Evolutionary conservation across 768 basidiomycete species (phyloP), one percentile per base, ranked within the genome.

Genomic region (Lanmaoa rubissima): DNA sequence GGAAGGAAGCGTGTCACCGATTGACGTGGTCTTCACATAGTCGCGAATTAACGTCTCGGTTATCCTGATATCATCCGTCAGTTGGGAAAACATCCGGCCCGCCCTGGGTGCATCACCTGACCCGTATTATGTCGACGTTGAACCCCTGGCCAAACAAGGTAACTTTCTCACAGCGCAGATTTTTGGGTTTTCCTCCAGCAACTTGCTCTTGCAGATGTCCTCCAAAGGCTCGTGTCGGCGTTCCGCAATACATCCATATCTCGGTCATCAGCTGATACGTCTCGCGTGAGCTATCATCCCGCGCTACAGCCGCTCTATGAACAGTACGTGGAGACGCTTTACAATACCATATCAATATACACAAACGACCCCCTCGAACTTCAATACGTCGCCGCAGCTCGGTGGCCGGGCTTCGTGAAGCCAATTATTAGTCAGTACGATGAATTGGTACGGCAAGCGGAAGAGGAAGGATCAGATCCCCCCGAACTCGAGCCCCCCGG

Each of bases 371-470:
- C 84, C 1, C 68, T 82, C 48, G 91, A 93, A 65, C 76, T 93
- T 1, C 79, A 81, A 42, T 93, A 92, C 64, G 80, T 93, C 31
- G 83, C 87, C 3, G 84, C 87, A 0, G 87, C 91, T 7, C 79
- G 85, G 21, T 93, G 92, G 90, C 88, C 90, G 0, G 87, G 84
- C 2, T 92, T 91, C 61, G 79, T 87, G 1, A 79, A 84, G 52
- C 90, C 90, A 0, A 65, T 92, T 14, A 66, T 90, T 8, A 82
- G 82, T 51, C 81, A 82, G 34, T 69, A 81, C 17, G 43, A 59
- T 1, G 54, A 60, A 21, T 12, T 60, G 19, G 53, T 66, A n/a
- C 61, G 51, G 28, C 57, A 63, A 64, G 63, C 54, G 38, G 59
- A 57, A 41, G 65, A 68, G 7, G 62, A 69, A 5, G 65, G 58